Base-by-base conservation (phyloP, 192 early-diverging fungal species). In the Coemansia sp. region DNA sequence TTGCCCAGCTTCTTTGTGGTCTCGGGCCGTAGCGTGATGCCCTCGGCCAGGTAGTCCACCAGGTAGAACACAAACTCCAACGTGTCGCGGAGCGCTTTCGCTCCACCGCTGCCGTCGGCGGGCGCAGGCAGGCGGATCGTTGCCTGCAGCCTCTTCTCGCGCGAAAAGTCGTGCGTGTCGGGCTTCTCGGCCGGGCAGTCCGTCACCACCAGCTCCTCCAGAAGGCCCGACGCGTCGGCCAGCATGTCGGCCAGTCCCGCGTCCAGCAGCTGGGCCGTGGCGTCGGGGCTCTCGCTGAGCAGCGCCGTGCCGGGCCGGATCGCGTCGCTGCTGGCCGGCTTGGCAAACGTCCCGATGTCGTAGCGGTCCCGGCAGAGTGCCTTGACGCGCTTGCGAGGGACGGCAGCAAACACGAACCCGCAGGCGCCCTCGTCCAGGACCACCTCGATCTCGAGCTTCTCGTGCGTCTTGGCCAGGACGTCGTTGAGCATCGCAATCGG, bases 361-460 rank as follows among this genome's bases (percentile, higher is more conserved):
- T 79, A 91, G 25, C 90, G 79, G 17, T 76, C 64, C 20, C 83
- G 71, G 49, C 59, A 46, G n/a, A 86, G 48, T 2, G 70, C 76
- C 37, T 78, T 64, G 23, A 80, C 68, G 9, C 66, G 65, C 43
- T 69, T 51, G 48, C 74, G 76, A 7, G 69, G 76, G 11, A 89
- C 57, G 9, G 86, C 77, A 9, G 80, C 85, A 77, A 91, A 86
- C 20, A 88, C 82, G 66, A 88, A 77, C 0, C 71, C 71, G 11
- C 34, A 44, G 43, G 51, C 55, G 38, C 41, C 51, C 33, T 67
- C 71, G 30, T 74, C 58, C 51, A 85, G 52, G 4, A 62, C 64
- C 31, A 85, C 47, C 30, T 60, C 56, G 12, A 75, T 22, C 54
- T 58, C 55, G 3, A 72, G 33, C 42, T 61, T 67, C 35, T 78